phyloP scores from a whole-genome alignment of 129 eudicot genomes.

The Ambrosia artemisiifolia region DNA sequence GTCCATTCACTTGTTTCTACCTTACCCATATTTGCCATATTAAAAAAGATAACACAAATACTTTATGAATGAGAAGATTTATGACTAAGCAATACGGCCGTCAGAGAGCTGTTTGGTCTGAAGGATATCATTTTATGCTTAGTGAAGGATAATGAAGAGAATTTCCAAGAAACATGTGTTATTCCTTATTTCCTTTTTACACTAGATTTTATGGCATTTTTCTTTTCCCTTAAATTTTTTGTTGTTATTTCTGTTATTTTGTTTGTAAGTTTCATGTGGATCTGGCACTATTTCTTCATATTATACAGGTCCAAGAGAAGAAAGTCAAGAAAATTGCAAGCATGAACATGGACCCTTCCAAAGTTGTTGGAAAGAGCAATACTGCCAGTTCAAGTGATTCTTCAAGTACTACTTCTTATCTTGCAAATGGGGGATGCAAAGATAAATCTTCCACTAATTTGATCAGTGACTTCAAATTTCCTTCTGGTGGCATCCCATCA shows the following conservation, averaged over 20 bases:
- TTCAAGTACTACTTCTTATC: slow-evolving; percentile 44
- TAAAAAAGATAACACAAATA: background rate
- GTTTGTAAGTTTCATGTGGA: background rate
- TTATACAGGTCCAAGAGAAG: slow-evolving; percentile 92
- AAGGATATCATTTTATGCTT: slow-evolving; percentile 9
- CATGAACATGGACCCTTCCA: slow-evolving; percentile 67
- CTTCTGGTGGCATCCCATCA: slow-evolving; percentile 77
- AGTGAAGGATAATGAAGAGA: background rate
- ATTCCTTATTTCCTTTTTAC: background rate
- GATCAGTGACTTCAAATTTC: slow-evolving; percentile 61
- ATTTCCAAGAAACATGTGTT: background rate
- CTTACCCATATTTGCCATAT: background rate
- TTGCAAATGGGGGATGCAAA: slow-evolving; percentile 67
- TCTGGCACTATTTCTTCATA: slow-evolving; percentile 1
- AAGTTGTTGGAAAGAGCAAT: slow-evolving; percentile 65
- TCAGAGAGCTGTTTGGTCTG: background rate
- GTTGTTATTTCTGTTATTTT: background rate
- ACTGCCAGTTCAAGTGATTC: slow-evolving; percentile 61
- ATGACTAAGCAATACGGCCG: background rate
- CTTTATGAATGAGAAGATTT: background rate
- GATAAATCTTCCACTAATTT: slow-evolving; percentile 47
- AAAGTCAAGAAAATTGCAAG: slow-evolving; percentile 83
- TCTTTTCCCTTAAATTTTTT: background rate
- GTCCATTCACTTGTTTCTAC: too few species aligned
- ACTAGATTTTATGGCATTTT: background rate